Evolutionary conservation across 495 filamentous ascomycete species (phyloP).

Genomic region (Neurospora discreta): DNA sequence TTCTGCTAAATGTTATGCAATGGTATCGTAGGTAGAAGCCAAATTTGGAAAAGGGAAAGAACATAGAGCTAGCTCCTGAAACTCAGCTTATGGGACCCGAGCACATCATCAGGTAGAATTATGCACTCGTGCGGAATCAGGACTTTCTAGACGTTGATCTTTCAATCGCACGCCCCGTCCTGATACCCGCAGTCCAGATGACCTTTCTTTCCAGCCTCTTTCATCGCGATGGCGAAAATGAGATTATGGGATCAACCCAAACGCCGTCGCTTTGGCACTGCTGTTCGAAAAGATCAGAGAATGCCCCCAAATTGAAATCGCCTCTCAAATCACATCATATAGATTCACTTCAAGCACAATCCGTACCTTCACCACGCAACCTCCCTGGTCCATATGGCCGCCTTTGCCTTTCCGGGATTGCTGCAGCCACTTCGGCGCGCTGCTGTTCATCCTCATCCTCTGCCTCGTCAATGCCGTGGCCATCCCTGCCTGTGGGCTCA

Average conservation of each 20-base stretch:
- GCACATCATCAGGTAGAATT: background rate
- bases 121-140: background rate
- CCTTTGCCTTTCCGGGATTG: background rate
- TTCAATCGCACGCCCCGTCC: background rate
- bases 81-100: background rate
- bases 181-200: background rate
- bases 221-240: background rate
- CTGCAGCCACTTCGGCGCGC: background rate
- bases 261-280: background rate
- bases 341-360: background rate
- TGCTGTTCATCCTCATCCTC: background rate
- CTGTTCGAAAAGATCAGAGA: background rate
- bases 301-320: background rate
- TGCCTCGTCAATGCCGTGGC: background rate
- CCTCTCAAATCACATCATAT: background rate
- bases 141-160: background rate
- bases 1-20: background rate
- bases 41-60: background rate
- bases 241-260: background rate
- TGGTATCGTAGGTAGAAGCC: background rate
- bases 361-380: background rate
- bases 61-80: background rate
- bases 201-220: background rate
- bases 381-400: background rate
- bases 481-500: background rate